Percentiles rank a stretch among this genome's conserved stretches.
Evolutionary conservation across 2,329 filamentous ascomycete species (phyloP).

Genomic region (Ceratocystis papillata): DNA sequence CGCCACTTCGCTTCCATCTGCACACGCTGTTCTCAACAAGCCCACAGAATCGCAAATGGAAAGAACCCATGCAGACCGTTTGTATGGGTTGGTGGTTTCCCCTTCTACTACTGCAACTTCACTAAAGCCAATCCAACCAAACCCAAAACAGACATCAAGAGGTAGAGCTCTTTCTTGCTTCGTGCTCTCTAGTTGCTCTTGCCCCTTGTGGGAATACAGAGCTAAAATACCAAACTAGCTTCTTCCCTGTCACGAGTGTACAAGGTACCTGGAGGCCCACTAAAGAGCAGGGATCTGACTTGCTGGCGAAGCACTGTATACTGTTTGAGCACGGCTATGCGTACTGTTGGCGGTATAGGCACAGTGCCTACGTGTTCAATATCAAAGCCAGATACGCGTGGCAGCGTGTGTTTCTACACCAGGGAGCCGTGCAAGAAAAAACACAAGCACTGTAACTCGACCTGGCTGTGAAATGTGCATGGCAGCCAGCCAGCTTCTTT

Average conservation of each 20-base stretch:
- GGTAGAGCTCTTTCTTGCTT: constrained; percentile 7
- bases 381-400: background rate
- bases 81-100: background rate
- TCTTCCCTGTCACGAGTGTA: constrained; percentile 10
- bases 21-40: constrained; percentile 12
- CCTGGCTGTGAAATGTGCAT: constrained; percentile 2
- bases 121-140: constrained; percentile 6
- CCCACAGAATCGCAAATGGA: background rate
- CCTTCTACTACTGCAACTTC: constrained; percentile 1
- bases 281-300: background rate
- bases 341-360: constrained; percentile 14
- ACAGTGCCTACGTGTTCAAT: constrained; percentile 15
- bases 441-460: constrained; percentile 1
- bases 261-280: constrained; percentile 11
- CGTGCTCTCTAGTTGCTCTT: background rate
- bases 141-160: constrained; percentile 10
- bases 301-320: constrained; percentile 13
- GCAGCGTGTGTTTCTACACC: background rate
- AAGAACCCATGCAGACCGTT: constrained; percentile 2
- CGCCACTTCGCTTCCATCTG: background rate
- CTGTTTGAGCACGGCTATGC: constrained; percentile 15
- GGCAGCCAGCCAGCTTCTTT: constrained; percentile 20
- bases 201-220: constrained; percentile 16
- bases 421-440: background rate
- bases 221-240: constrained; percentile 9